Conservation (phyloP, 495 filamentous ascomycete genomes). For the Sordaria brevicollis region DNA sequence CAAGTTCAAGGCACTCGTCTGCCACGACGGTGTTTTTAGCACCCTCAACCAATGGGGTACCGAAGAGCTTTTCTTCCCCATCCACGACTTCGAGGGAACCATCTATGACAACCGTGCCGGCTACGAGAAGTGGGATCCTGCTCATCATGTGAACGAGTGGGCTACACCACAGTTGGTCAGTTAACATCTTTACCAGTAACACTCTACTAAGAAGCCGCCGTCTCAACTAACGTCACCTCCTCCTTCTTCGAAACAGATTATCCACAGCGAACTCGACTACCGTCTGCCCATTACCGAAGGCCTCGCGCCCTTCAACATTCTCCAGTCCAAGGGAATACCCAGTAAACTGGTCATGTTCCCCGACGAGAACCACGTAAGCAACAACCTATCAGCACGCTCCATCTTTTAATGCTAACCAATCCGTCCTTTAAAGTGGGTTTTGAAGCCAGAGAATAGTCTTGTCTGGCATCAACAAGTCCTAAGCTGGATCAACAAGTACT, state of each 20-base stretch:
- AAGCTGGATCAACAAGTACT: slow-evolving; percentile 80
- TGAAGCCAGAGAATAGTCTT: slow-evolving; percentile 83
- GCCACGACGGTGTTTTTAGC: slow-evolving; percentile 83
- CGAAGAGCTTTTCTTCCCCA: slow-evolving; percentile 84
- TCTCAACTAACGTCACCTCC: not conserved
- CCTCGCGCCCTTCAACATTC: slow-evolving; percentile 75
- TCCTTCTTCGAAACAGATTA: slow-evolving; percentile 38
- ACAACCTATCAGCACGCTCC: too few relatives aligned
- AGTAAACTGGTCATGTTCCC: slow-evolving; percentile 76
- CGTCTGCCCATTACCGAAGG: slow-evolving; percentile 76
- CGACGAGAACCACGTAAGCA: slow-evolving; percentile 57
- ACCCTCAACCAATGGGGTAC: slow-evolving; percentile 62
- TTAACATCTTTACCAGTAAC: not conserved
- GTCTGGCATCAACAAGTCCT: slow-evolving; percentile 87
- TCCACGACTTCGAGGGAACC: slow-evolving; percentile 71
- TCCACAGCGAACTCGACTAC: slow-evolving; percentile 90
- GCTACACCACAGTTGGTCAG: slow-evolving; percentile 63
- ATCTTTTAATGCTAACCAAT: not conserved
- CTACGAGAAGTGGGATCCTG: slow-evolving; percentile 80
- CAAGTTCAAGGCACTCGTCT: slow-evolving; percentile 82
- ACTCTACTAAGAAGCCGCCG: not conserved
- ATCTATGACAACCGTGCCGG: slow-evolving; percentile 62
- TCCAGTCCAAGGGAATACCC: slow-evolving; percentile 63
- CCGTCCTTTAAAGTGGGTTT: slow-evolving; percentile 69
- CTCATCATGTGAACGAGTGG: slow-evolving; percentile 56